phyloP scores from a whole-genome alignment of 1,284 basidiomycete genomes.

The Filobasidium uniguttulatum region DNA sequence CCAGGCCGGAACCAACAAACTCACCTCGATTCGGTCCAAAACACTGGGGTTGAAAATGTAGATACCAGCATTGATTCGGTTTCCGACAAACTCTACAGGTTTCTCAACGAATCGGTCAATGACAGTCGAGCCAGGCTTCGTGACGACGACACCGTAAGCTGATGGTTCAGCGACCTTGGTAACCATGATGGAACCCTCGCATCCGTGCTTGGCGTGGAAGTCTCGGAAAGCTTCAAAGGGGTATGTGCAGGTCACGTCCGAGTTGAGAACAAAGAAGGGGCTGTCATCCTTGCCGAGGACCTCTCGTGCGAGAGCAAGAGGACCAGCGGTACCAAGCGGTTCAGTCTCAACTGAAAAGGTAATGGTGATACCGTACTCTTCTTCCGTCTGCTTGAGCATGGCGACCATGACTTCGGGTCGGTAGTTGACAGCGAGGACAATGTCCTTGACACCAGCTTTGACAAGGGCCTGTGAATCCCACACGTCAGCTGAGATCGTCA shows the following conservation, averaged over 20 bases:
- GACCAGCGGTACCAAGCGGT: conserved; percentile 44
- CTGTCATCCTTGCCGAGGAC: conserved; percentile 44
- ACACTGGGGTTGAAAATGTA: conserved; percentile 45
- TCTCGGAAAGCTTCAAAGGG: conserved; percentile 43
- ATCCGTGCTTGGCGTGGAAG: conserved; percentile 43
- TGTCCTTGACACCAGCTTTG: conserved; percentile 44
- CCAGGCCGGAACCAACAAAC: conserved; percentile 1
- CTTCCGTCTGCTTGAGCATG: conserved; percentile 42
- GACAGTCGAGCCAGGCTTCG: conserved; percentile 38
- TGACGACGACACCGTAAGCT: conserved; percentile 44
- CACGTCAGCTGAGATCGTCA: background rate
- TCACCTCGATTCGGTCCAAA: conserved; percentile 41
- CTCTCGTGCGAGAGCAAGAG: conserved; percentile 42
- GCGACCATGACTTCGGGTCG: conserved; percentile 44
- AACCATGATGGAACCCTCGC: conserved; percentile 45
- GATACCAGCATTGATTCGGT: conserved; percentile 46
- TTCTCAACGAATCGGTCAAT: conserved; percentile 47
- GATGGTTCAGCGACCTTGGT: conserved; percentile 45
- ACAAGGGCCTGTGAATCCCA: conserved; percentile 32
- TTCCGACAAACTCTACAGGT: conserved; percentile 44
- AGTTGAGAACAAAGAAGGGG: conserved; percentile 46
- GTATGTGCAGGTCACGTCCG: conserved; percentile 44
- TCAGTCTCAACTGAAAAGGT: conserved; percentile 44
- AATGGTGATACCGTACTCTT: conserved; percentile 44
- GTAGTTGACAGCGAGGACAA: conserved; percentile 45